Evolutionary conservation across 2,329 filamentous ascomycete genomes (phyloP).

Genomic region (Fusarium agapanthi): DNA sequence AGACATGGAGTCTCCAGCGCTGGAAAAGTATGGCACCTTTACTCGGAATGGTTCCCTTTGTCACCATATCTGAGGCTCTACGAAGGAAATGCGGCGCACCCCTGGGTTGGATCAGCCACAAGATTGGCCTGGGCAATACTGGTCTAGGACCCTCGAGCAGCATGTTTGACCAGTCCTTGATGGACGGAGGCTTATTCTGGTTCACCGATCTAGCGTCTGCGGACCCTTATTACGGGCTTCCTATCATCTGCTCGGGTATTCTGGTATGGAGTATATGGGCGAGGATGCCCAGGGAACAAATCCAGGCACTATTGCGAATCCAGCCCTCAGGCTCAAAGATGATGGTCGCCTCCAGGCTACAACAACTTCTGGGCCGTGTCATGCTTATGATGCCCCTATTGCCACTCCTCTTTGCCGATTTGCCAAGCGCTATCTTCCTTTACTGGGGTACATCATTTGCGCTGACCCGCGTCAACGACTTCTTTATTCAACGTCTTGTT

Average conservation of each 20-base stretch:
- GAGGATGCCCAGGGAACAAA: constrained; percentile 41
- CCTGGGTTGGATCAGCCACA: constrained; percentile 43
- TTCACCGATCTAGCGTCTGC: constrained; percentile 62
- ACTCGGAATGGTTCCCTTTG: constrained; percentile 57
- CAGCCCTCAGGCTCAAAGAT: constrained; percentile 17
- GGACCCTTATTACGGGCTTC: constrained; percentile 61
- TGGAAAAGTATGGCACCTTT: constrained; percentile 57
- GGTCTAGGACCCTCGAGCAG: constrained; percentile 37
- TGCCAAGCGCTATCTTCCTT: constrained; percentile 53
- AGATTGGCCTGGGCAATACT: constrained; percentile 42
- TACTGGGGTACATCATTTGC: constrained; percentile 52
- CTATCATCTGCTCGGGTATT: constrained; percentile 48
- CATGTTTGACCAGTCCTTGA: constrained; percentile 52
- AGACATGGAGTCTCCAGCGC: constrained; percentile 53
- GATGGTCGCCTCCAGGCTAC: constrained; percentile 33
- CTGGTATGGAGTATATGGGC: constrained; percentile 45
- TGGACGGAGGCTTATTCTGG: constrained; percentile 63
- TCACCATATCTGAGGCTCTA: constrained; percentile 60
- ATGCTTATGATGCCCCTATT: constrained; percentile 47
- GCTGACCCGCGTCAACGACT: constrained; percentile 47
- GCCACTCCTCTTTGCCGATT: constrained; percentile 46
- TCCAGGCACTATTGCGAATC: constrained; percentile 41
- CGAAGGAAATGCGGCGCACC: constrained; percentile 54
- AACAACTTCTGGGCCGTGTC: constrained; percentile 43
- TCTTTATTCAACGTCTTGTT: constrained; percentile 40